Conservation (phyloP, 2,329 filamentous ascomycete genomes). For the Malbranchea cinnamomea region DNA sequence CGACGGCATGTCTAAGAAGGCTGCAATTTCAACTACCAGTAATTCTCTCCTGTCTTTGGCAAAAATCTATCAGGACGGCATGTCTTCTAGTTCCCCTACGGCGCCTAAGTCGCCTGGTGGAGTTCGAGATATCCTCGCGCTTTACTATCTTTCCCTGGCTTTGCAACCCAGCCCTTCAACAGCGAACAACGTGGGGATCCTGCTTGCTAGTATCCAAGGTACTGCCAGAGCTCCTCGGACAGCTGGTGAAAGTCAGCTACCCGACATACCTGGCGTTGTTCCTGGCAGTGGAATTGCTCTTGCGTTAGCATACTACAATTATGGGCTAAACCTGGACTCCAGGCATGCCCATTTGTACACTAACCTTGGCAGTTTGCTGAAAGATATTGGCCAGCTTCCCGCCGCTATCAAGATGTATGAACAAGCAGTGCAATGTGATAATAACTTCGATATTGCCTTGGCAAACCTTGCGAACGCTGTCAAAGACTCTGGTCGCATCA, state of each 20-base stretch:
- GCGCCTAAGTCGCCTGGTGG: conserved; percentile 51
- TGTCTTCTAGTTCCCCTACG: conserved; percentile 55
- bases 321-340: conserved; percentile 71
- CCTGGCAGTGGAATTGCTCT: conserved; percentile 78
- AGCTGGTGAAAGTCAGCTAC: conserved; percentile 26
- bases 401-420: conserved; percentile 96
- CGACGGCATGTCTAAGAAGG: conserved; percentile 56
- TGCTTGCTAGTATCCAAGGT: conserved; percentile 89
- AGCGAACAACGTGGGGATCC: conserved; percentile 93
- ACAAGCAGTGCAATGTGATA: conserved; percentile 78
- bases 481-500: conserved; percentile 86
- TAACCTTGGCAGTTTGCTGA: conserved; percentile 85
- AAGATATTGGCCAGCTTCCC: conserved; percentile 87
- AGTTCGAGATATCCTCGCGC: conserved; percentile 78
- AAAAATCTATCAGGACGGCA: conserved; percentile 94
- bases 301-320: conserved; percentile 88
- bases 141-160: conserved; percentile 91
- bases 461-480: conserved; percentile 96
- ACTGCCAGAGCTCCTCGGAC: conserved; percentile 27
- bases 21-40: conserved; percentile 82
- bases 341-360: conserved; percentile 94
- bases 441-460: conserved; percentile 89
- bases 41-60: conserved; percentile 88
- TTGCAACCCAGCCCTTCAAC: conserved; percentile 93
- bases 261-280: conserved; percentile 57